Evolutionary conservation across 1,284 basidiomycete species (phyloP).

Genomic region (Fomitopsis betulina): DNA sequence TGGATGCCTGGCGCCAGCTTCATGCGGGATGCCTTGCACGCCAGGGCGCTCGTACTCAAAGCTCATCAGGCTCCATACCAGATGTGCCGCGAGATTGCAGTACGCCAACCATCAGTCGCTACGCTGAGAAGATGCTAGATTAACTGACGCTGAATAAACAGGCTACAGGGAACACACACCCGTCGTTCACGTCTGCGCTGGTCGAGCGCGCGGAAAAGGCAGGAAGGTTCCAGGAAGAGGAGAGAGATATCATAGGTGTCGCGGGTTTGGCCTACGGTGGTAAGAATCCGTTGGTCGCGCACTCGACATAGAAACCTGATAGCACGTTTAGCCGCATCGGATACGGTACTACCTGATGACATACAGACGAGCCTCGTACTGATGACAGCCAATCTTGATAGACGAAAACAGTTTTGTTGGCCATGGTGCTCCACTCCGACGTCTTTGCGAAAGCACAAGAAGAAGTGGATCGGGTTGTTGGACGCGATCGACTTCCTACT

Average conservation of each 20-base stretch:
- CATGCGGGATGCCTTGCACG: background rate
- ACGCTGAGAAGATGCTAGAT: too few species aligned
- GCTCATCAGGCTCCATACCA: background rate
- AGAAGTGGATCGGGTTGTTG: background rate
- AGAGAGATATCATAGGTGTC: background rate
- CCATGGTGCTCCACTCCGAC: conserved; percentile 1
- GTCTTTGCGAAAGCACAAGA: conserved; percentile 12
- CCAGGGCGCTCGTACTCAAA: background rate
- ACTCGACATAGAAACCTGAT: background rate
- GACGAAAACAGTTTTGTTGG: background rate
- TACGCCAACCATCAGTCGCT: background rate
- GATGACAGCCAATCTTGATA: background rate
- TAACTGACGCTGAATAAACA: background rate
- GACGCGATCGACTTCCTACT: conserved; percentile 12
- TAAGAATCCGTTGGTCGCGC: background rate
- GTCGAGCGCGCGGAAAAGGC: background rate
- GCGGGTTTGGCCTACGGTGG: background rate
- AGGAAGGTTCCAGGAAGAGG: background rate
- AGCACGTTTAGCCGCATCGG: background rate
- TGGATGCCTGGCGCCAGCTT: conserved; percentile 37
- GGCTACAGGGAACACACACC: background rate
- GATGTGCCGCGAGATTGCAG: background rate
- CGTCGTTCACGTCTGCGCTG: background rate
- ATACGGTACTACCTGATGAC: conserved; percentile 1
- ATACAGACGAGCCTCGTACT: background rate